These are phyloP conservation scores for Blastobotrys buckinghamii DNA, from an alignment of 1,139 yeast genomes.

Conservation along the genomic window DNA sequence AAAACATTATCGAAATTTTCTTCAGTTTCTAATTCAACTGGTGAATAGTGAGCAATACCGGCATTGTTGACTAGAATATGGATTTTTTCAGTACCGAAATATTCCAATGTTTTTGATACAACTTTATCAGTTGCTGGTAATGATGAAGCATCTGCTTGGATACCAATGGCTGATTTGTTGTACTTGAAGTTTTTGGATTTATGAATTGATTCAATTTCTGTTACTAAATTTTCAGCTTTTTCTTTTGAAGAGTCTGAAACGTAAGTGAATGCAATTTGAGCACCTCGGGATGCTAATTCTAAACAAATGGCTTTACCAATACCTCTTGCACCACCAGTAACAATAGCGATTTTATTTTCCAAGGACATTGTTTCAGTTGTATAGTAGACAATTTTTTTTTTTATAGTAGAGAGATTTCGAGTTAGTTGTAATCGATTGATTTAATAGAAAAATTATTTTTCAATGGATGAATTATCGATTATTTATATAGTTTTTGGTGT, in stretches of 20 bases:
- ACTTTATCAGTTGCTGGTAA: no score
- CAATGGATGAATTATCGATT: no score
- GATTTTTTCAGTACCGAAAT: not conserved
- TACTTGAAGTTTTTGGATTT: not conserved
- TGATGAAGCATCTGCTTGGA: no score
- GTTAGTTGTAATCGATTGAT: no score
- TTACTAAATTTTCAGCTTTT: no score
- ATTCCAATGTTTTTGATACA: slow-evolving; percentile 9
- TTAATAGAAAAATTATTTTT: no score
- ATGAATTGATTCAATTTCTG: not conserved
- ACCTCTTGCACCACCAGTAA: slow-evolving; percentile 81
- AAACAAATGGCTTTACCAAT: slow-evolving; percentile 45
- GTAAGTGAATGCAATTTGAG: slow-evolving; percentile 29
- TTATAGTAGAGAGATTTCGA: no score
- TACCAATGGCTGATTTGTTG: no score
- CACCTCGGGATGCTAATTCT: slow-evolving; percentile 24
- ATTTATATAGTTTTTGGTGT: no score
- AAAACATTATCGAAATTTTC: not conserved
- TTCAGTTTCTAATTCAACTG: not conserved
- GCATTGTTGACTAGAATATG: not conserved
- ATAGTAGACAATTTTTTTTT: no score
- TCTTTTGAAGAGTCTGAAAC: slow-evolving; percentile 16
- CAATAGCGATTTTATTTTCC: slow-evolving; percentile 56
- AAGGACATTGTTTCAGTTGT: no score
- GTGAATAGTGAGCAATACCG: not conserved